Base-by-base conservation (phyloP, 2,329 filamentous ascomycete species). In the Tympanopsis confertula region DNA sequence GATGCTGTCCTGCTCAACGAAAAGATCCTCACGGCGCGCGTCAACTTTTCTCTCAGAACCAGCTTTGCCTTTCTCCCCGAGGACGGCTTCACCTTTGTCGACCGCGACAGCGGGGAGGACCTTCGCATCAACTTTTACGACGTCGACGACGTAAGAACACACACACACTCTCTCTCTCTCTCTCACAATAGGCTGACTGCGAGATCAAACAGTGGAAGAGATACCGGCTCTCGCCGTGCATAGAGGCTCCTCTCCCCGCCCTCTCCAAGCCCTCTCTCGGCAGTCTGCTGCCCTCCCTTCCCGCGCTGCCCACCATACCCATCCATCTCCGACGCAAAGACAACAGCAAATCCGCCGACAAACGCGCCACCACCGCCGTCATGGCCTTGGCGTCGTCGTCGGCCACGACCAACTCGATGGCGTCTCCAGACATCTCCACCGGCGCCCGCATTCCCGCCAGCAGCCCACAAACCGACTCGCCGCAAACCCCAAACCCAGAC, bases 1-100 rank as follows among this genome's bases (percentile, higher is more conserved):
- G 88, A 96, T 52, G 83, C 88, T 14, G 87, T 95, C 1, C 69
- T 94, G 1, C 68, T 95, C 41, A 94, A 88, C 50, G 87, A 87
- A 43, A 85, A 86, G 46, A 82, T 95, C 1, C 69, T 96, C 13
- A 94, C 87, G 1, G 87, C 89, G 0, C 85, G 89, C 51, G 88
- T 94, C 47, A 94, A 94, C 58, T 94, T 96, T 50, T 87, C 84
- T 0, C 78, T 96, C 36, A 74, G 89, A 5, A 94, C 87, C 0
- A 88, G 78, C 30, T 95, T 85, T 50, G 77, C 79, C 10, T 76
- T 95, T 7, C 68, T 96, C 1, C 89, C 89, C 0, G 81, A 94
- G 40, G 81, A 91, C 47, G 87, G 87, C 0, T 78, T 77, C 50
- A 93, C 86, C 57, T 96, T 94, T 55, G 69, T 94, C 50, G 81